These are phyloP conservation scores for Linnemannia zychae DNA, from an alignment of 192 early-diverging fungal genomes.

Conservation along the genomic window DNA sequence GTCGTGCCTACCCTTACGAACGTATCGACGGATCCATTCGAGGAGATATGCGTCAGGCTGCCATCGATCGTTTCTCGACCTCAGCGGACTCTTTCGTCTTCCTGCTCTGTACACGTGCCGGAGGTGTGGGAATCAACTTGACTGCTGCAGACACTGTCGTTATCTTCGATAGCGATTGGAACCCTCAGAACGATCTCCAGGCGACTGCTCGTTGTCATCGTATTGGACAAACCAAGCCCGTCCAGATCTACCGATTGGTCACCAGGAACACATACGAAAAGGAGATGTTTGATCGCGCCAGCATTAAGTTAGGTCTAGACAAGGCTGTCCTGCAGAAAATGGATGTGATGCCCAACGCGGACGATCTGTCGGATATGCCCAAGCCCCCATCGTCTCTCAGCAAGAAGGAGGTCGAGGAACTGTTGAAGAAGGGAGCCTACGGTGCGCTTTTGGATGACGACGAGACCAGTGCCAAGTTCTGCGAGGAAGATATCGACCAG, in stretches of 20 bases:
- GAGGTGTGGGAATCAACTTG: conserved; percentile 92
- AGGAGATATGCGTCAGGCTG: conserved; percentile 86
- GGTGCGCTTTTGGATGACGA: conserved; percentile 90
- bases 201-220: conserved; percentile 88
- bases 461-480: conserved; percentile 80
- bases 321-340: conserved; percentile 86
- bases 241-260: conserved; percentile 82
- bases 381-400: conserved; percentile 69
- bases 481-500: conserved; percentile 91
- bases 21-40: conserved; percentile 87
- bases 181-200: conserved; percentile 92
- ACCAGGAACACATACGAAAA: conserved; percentile 91
- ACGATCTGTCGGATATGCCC: conserved; percentile 61
- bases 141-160: conserved; percentile 91
- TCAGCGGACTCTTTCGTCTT: conserved; percentile 88
- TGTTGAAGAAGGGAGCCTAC: conserved; percentile 92
- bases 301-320: conserved; percentile 90
- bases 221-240: conserved; percentile 91
- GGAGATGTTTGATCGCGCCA: conserved; percentile 93
- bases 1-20: conserved; percentile 80
- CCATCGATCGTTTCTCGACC: conserved; percentile 89
- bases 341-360: conserved; percentile 68
- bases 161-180: conserved; percentile 93
- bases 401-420: conserved; percentile 86
- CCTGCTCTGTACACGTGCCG: conserved; percentile 87